Evolutionary conservation across 1,139 yeast species (phyloP).

Genomic region (Scheffersomyces stambukii): DNA sequence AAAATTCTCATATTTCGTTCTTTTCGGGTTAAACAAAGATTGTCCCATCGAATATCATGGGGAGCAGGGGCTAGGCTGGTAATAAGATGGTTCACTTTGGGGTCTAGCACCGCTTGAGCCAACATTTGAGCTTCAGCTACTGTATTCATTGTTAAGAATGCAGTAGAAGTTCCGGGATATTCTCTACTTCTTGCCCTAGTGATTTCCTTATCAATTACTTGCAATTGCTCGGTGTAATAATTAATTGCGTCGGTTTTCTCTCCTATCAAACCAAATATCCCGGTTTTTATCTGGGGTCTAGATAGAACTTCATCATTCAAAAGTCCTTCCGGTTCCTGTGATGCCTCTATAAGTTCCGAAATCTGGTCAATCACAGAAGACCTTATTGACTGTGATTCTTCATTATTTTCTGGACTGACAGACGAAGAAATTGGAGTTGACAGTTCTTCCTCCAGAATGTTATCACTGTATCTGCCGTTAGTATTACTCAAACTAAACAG

Average conservation of each 20-base stretch:
- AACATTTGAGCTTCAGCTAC: constrained; percentile 88
- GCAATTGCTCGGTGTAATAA: constrained; percentile 52
- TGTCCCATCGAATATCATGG: constrained; percentile 79
- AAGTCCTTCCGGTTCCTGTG: constrained; percentile 7
- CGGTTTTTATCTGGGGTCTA: constrained; percentile 52
- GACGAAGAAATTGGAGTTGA: neutral
- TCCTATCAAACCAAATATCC: constrained; percentile 52
- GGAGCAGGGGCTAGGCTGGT: constrained; percentile 86
- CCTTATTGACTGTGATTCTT: constrained; percentile 1
- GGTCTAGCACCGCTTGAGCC: constrained; percentile 84
- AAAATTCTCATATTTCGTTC: constrained; percentile 59
- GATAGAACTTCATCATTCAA: constrained; percentile 23
- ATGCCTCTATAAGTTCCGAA: constrained; percentile 8
- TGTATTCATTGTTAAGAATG: constrained; percentile 80
- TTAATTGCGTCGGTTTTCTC: constrained; percentile 62
- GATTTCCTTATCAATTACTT: constrained; percentile 56
- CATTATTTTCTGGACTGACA: neutral
- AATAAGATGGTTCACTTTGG: constrained; percentile 66
- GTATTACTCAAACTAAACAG: constrained; percentile 8
- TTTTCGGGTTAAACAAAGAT: constrained; percentile 55
- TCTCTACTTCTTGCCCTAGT: constrained; percentile 52
- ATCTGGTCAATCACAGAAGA: constrained; percentile 17
- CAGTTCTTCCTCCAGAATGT: constrained; percentile 13
- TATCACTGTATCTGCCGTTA: constrained; percentile 5
- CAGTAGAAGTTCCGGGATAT: constrained; percentile 59